Evolutionary conservation across 2,329 filamentous ascomycete genomes (phyloP), one percentile per base, ranked within the genome.

Genomic region (Aspergillus ibericus): DNA sequence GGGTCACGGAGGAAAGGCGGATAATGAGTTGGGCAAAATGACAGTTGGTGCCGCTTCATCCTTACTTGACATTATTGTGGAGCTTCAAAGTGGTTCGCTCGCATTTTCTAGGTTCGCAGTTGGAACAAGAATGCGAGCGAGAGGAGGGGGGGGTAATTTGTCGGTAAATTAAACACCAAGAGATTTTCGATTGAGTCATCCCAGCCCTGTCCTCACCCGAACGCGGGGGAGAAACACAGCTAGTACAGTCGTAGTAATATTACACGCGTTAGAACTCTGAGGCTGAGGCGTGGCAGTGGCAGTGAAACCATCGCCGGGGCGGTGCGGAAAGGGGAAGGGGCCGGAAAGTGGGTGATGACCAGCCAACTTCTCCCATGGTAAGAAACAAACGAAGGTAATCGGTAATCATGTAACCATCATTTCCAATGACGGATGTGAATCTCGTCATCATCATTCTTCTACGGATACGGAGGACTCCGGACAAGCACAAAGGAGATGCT

Each of bases 231-330:
- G 48, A 59, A 58, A 48, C 40, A 35, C 38, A 44, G 57, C 20
- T 59, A 42, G 38, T 59, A 61, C 60, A 60, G 16, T 20, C 29
- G 18, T 53, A 46, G 62, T 67, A 60, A 65, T 62, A 53, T 57
- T 58, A 56, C 49, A 57, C 53, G 56, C 54, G 60, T 59, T 54
- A 34, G n/a, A 36, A 34, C 44, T 46, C 51, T 70, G 69, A 70
- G 69, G 69, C 65, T 71, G 63, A 62, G 58, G 62, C 48, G 53
- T 27, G 35, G 48, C 48, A 53, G 69, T 72, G 70, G 70, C 70
- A 71, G 70, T 70, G 69, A 66, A 63, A 64, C 47, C 20, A 40
- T 29, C 27, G 54, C 53, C 66, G 63, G 60, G 68, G 69, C 67
- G 70, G 70, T 72, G 69, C 68, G 49, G 50, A 38, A 57, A 66